Evolutionary conservation across 169 alveolate species (phyloP), one percentile per base, ranked within the genome.

Genomic region (Amoebophrya sp.): DNA sequence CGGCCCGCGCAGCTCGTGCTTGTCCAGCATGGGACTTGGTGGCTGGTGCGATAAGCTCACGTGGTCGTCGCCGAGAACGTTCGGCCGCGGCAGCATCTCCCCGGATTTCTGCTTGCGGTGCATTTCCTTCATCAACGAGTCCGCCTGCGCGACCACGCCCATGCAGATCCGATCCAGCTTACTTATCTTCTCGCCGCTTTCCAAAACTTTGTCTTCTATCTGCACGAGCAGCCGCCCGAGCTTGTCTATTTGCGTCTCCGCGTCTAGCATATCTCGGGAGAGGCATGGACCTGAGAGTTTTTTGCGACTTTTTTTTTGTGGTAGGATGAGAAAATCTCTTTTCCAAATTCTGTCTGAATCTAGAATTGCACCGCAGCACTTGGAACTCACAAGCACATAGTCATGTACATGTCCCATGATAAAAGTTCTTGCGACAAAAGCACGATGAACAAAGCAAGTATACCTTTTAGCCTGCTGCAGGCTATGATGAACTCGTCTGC

Each of bases 101-200:
- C 83, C 83, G 35, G 83, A 66, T 2, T 25, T 2, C 39, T 66
- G 83, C 35, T 66, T 66, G 1, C 35, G 1, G 38, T 66, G 83
- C 39, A 66, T 66, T n/a, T 66, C 83, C 35, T 18, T 2, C 83
- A 66, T 66, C 83, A 66, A 66, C 35, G 35, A 25, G 35, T 66
- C 83, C 35, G 83, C 83, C 83, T 66, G 83, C 83, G 83, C 12
- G 32, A 66, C 83, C 10, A 66, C 83, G 10, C 83, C 83, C 29
- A 7, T 7, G 18, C 83, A 66, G 83, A 66, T 66, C 35, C 18
- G 1, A 25, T 66, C 83, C 83, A 66, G 83, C 83, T 66, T 66
- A 1, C 10, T 66, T 66, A 66, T 25, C 35, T n/a, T 66, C 32
- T 66, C 83, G 83, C 83, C 83, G 32, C 32, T 1, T 66, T 66